phyloP scores from a whole-genome alignment of 1,284 basidiomycete species.

The Ceratorhiza oryzae-sativae region DNA sequence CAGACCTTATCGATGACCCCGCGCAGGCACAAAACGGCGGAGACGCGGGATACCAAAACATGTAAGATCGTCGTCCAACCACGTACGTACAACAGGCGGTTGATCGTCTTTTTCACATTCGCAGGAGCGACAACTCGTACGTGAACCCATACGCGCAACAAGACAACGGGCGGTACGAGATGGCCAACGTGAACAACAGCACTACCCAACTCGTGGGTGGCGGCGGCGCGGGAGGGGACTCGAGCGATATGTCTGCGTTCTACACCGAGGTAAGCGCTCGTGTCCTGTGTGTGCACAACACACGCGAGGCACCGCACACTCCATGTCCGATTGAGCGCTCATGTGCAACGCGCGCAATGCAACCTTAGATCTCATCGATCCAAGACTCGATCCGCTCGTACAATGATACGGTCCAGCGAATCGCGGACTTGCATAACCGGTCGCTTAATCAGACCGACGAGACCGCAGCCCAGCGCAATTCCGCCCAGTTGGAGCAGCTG shows the following conservation, averaged over 20 bases:
- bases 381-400: slow-evolving; percentile 74
- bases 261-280: slow-evolving; percentile 67
- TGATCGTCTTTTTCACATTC: slow-evolving; percentile 14
- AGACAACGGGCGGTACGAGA: slow-evolving; percentile 69
- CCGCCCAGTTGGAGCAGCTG: slow-evolving; percentile 72
- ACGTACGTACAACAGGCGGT: slow-evolving; percentile 9
- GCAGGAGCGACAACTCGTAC: slow-evolving; percentile 62
- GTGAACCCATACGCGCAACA: slow-evolving; percentile 71
- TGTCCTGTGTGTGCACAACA: background rate
- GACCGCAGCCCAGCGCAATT: slow-evolving; percentile 65
- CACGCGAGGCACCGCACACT: no score
- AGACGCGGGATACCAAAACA: slow-evolving; percentile 58
- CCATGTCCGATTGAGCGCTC: background rate
- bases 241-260: slow-evolving; percentile 71
- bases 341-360: background rate
- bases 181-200: slow-evolving; percentile 67
- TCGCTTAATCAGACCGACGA: slow-evolving; percentile 83
- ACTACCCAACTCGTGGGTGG: slow-evolving; percentile 56
- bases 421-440: slow-evolving; percentile 75
- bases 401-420: slow-evolving; percentile 72
- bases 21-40: slow-evolving; percentile 73
- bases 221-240: slow-evolving; percentile 44
- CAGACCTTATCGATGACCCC: background rate
- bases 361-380: slow-evolving; percentile 59
- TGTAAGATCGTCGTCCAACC: slow-evolving; percentile 53